These are phyloP conservation scores for Adansonia madagascariensis DNA, from an alignment of 441 rosid genomes.

Conservation along the genomic window DNA sequence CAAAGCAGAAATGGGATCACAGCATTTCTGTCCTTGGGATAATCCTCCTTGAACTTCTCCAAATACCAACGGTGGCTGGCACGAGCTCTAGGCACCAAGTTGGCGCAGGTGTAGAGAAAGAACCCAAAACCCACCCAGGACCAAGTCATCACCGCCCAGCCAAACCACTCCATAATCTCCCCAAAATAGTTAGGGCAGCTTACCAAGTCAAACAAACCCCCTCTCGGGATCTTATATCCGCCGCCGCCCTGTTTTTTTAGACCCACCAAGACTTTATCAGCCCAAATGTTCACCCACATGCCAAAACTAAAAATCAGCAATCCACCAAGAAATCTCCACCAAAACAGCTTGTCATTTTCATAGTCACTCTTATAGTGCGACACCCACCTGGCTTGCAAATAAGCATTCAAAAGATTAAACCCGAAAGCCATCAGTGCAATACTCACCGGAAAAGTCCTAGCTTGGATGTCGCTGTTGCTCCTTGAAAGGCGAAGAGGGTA, in stretches of 20 bases:
- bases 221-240: slow-evolving; percentile 62
- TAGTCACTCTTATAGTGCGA: slow-evolving; percentile 72
- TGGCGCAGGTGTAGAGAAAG: slow-evolving; percentile 70
- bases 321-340: slow-evolving; percentile 60
- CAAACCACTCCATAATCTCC: slow-evolving; percentile 84
- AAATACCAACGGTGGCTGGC: slow-evolving; percentile 68
- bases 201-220: slow-evolving; percentile 69
- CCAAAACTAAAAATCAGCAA: slow-evolving; percentile 52
- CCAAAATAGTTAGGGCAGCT: slow-evolving; percentile 90
- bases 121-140: slow-evolving; percentile 81
- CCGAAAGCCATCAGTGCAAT: slow-evolving; percentile 65
- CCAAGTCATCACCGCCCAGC: slow-evolving; percentile 87
- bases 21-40: slow-evolving; percentile 67
- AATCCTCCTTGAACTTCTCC: slow-evolving; percentile 76
- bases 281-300: slow-evolving; percentile 62
- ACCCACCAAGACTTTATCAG: slow-evolving; percentile 65
- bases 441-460: slow-evolving; percentile 48
- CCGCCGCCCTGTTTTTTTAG: slow-evolving; percentile 61
- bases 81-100: slow-evolving; percentile 73
- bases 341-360: slow-evolving; percentile 50
- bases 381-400: slow-evolving; percentile 75
- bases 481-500: slow-evolving; percentile 72
- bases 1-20: slow-evolving; percentile 66
- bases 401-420: slow-evolving; percentile 72
- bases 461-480: slow-evolving; percentile 15